Percentiles rank a stretch among this genome's conserved stretches.
Conservation (phyloP, 208 protist species). For the Acanthamoeba lenticulata region DNA sequence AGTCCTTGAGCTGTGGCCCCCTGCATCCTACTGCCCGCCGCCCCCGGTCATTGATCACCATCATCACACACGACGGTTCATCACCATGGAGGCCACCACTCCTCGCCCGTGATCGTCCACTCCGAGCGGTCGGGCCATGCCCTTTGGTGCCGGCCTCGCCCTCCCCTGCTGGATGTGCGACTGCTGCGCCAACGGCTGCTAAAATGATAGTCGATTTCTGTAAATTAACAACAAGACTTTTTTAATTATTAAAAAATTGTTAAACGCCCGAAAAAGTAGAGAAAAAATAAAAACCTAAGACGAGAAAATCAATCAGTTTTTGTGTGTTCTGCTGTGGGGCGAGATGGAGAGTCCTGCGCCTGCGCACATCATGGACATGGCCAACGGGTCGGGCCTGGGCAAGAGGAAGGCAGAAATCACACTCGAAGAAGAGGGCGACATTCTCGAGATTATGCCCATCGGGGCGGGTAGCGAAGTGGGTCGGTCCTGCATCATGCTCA, state of each 20-base stretch:
- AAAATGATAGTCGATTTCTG: background rate
- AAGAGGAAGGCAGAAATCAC: background rate
- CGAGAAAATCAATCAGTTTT: background rate
- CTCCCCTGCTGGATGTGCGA: background rate
- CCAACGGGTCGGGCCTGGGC: background rate
- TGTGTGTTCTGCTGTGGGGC: background rate
- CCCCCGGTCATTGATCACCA: too few species aligned
- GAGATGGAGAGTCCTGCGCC: background rate
- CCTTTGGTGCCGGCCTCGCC: background rate
- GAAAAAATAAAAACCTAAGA: background rate
- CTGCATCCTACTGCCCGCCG: too few species aligned
- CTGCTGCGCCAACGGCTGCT: background rate
- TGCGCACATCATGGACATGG: background rate
- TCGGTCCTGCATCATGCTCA: constrained; percentile 95
- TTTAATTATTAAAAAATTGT: background rate
- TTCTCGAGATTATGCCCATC: constrained; percentile 95
- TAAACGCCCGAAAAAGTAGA: background rate
- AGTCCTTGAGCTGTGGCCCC: too few species aligned
- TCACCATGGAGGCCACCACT: too few species aligned
- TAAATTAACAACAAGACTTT: background rate
- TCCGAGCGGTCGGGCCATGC: background rate
- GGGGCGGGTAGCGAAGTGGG: constrained; percentile 98
- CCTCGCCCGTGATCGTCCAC: background rate
- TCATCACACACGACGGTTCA: too few species aligned
- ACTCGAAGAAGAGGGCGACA: constrained; percentile 72